phyloP scores from a whole-genome alignment of 129 eudicot species.

The Oenanthe sinensis region DNA sequence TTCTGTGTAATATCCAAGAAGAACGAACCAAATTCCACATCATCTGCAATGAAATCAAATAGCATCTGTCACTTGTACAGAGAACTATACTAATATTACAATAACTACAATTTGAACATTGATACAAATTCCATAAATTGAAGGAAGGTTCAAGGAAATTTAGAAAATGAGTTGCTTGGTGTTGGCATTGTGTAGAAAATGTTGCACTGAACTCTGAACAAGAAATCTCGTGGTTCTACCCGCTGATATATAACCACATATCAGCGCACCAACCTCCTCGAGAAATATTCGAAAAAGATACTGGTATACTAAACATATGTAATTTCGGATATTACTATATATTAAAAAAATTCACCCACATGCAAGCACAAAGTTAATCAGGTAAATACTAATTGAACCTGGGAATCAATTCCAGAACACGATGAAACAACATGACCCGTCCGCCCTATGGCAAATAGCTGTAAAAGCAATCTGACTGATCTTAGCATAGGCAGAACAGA shows the following conservation, averaged over 20 bases:
- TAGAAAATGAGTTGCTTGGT: neutral
- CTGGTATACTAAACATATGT: neutral
- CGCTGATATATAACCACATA: neutral
- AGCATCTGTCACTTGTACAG: neutral
- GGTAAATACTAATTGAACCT: conserved; percentile 34
- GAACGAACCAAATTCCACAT: conserved; percentile 93
- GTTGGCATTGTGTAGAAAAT: neutral
- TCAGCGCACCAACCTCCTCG: neutral
- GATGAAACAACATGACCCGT: conserved; percentile 35
- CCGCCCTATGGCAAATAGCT: conserved; percentile 44
- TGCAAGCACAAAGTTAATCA: neutral
- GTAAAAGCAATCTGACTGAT: conserved; percentile 65
- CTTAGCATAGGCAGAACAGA: conserved; percentile 85
- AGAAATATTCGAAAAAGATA: neutral
- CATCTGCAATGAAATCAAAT: conserved; percentile 44
- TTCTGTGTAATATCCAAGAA: conserved; percentile 84
- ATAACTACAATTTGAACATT: neutral
- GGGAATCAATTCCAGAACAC: conserved; percentile 38
- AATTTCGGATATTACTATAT: neutral
- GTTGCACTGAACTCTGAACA: neutral
- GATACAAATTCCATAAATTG: neutral
- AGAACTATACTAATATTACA: neutral
- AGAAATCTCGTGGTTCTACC: neutral
- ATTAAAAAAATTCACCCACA: neutral
- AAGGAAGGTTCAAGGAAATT: neutral